These are phyloP conservation scores for Nakazawaea holstii DNA, from an alignment of 805 yeast genomes.

Conservation along the genomic window DNA sequence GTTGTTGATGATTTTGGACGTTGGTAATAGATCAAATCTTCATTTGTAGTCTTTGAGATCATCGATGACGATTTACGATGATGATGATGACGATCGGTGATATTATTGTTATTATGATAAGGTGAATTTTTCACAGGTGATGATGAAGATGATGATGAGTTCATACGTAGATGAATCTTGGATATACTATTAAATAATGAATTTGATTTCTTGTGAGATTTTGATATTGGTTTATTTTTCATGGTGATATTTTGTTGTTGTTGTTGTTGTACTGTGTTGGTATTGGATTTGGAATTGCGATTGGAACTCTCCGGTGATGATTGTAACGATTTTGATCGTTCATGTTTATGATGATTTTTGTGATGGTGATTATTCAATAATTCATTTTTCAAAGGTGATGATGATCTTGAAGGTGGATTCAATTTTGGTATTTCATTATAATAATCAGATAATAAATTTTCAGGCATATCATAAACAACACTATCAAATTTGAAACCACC, in stretches of 20 bases:
- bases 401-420: conserved; percentile 2
- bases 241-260: neutral
- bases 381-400: conserved; percentile 11
- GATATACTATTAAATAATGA: neutral
- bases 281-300: no score
- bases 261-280: neutral
- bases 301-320: neutral
- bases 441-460: conserved; percentile 2
- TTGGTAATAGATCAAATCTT: conserved; percentile 1
- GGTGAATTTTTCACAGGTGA: neutral
- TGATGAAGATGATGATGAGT: neutral
- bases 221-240: neutral
- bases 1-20: neutral
- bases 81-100: neutral
- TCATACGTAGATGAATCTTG: neutral
- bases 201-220: conserved; percentile 2
- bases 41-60: conserved; percentile 5
- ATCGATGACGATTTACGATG: conserved; percentile 1
- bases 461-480: conserved; percentile 25
- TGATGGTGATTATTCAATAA: neutral
- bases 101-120: no score
- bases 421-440: neutral
- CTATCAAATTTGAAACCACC: conserved; percentile 28
- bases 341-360: conserved; percentile 4
- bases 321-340: conserved; percentile 1